Evolutionary conservation across 306 rosid genomes (phyloP).

Genomic region (Ceratonia siliqua): DNA sequence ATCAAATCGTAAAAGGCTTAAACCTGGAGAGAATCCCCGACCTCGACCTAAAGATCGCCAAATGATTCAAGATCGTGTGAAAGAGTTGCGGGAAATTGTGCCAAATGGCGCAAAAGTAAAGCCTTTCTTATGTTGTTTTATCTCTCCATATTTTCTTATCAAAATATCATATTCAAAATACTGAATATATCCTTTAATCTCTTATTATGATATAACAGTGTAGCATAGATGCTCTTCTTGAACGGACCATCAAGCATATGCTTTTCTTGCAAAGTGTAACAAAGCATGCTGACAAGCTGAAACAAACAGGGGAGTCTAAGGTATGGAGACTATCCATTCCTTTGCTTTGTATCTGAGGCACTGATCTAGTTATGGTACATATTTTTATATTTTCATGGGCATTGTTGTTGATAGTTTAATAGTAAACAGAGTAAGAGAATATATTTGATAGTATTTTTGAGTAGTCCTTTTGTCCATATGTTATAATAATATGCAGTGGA

Average conservation of each 20-base stretch:
- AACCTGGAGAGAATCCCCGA: slow-evolving; percentile 98
- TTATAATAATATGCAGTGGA: not conserved
- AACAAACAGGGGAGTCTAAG: slow-evolving; percentile 89
- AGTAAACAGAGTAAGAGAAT: not conserved
- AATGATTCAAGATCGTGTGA: slow-evolving; percentile 98
- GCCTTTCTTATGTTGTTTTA: not conserved
- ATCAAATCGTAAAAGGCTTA: slow-evolving; percentile 85
- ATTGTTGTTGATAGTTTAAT: not conserved
- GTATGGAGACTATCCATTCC: slow-evolving; percentile 40
- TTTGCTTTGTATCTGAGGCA: not conserved
- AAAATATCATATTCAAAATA: not conserved
- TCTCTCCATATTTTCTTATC: not conserved
- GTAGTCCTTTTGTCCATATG: not conserved
- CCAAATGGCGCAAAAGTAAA: slow-evolving; percentile 90
- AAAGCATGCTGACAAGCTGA: slow-evolving; percentile 94
- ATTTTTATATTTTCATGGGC: not conserved
- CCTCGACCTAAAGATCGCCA: slow-evolving; percentile 99
- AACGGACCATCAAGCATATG: slow-evolving; percentile 96
- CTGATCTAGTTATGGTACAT: not conserved
- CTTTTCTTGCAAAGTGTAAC: slow-evolving; percentile 95
- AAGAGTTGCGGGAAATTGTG: slow-evolving; percentile 91
- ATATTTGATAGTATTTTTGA: not conserved
- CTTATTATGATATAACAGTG: slow-evolving; percentile 61
- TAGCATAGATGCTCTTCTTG: slow-evolving; percentile 94
- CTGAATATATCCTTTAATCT: slow-evolving; percentile 26